These are phyloP conservation scores for Raffaelea deltoideospora DNA, from an alignment of 2,329 filamentous ascomycete species.

Conservation along the genomic window DNA sequence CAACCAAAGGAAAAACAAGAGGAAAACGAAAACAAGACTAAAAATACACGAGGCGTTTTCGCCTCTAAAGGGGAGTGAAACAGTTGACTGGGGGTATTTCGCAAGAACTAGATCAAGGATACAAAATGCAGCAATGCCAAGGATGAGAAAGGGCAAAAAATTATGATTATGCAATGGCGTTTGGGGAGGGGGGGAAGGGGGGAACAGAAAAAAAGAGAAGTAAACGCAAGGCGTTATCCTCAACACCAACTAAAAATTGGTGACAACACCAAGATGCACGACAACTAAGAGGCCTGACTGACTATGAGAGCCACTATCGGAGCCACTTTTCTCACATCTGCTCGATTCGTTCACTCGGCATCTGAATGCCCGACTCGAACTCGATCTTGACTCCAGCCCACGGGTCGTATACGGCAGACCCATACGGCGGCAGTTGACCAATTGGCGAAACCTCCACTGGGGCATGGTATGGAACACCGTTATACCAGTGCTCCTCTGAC, in stretches of 20 bases:
- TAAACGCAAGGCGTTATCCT: too few species aligned
- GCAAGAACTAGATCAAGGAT: neutral
- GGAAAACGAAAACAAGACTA: neutral
- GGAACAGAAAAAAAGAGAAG: too few species aligned
- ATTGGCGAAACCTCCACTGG: conserved; percentile 42
- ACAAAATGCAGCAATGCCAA: neutral
- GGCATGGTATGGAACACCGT: conserved; percentile 33
- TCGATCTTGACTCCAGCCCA: conserved; percentile 39
- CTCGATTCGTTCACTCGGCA: conserved; percentile 43
- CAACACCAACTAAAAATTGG: too few species aligned
- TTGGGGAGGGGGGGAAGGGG: neutral
- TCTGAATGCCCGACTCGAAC: conserved; percentile 39
- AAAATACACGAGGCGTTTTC: conserved; percentile 2
- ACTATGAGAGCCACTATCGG: too few species aligned
- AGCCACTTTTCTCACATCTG: conserved; percentile 38
- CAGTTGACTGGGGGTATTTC: conserved; percentile 3
- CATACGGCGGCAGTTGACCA: conserved; percentile 33
- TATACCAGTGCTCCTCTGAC: conserved; percentile 37
- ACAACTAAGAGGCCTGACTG: too few species aligned
- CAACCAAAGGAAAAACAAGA: neutral
- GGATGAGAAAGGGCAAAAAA: neutral
- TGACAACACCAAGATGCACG: too few species aligned
- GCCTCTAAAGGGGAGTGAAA: conserved; percentile 1
- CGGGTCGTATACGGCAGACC: conserved; percentile 33
- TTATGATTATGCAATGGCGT: neutral